Conservation (phyloP, 1,139 yeast genomes). For the Nakaseomyces kungkrabaensis region DNA sequence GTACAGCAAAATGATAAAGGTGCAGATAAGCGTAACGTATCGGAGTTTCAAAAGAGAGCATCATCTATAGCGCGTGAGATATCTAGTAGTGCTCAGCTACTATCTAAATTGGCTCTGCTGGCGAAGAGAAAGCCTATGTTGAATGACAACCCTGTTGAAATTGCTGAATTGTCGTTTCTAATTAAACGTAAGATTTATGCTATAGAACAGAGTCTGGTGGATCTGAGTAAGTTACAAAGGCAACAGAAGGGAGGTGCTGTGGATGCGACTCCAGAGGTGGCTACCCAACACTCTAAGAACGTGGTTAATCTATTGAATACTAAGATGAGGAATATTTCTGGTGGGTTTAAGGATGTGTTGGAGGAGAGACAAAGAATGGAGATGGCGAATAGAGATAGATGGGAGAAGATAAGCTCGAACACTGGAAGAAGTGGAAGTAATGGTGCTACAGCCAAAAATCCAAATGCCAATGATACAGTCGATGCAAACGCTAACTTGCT, state of each 20-base stretch:
- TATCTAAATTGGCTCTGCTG: slow-evolving; percentile 69
- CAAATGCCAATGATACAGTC: slow-evolving; percentile 1
- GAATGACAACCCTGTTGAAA: slow-evolving; percentile 90
- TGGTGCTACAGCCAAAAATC: slow-evolving; percentile 5
- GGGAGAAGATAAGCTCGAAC: slow-evolving; percentile 58
- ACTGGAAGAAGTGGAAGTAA: slow-evolving; percentile 1
- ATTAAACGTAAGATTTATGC: slow-evolving; percentile 88
- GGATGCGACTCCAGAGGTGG: slow-evolving; percentile 26
- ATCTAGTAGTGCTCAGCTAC: slow-evolving; percentile 74
- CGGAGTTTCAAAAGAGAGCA: slow-evolving; percentile 76
- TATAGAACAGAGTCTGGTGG: slow-evolving; percentile 62
- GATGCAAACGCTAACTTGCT: not conserved
- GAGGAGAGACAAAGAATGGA: slow-evolving; percentile 83
- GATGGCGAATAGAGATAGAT: slow-evolving; percentile 67
- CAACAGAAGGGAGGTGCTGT: slow-evolving; percentile 45
- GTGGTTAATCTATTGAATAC: slow-evolving; percentile 81
- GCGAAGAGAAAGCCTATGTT: slow-evolving; percentile 90
- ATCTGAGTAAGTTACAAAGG: slow-evolving; percentile 31
- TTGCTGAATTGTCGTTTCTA: slow-evolving; percentile 83
- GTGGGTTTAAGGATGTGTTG: slow-evolving; percentile 79
- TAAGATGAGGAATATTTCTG: slow-evolving; percentile 83
- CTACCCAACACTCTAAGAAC: slow-evolving; percentile 54
- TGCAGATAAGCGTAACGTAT: slow-evolving; percentile 3
- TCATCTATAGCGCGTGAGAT: slow-evolving; percentile 81
- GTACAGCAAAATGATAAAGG: not conserved